A percentile compares a stretch with the other conserved stretches of the same genome.
These are phyloP conservation scores for Coemansia sp. DNA, from an alignment of 192 early-diverging fungal genomes.

Conservation along the genomic window DNA sequence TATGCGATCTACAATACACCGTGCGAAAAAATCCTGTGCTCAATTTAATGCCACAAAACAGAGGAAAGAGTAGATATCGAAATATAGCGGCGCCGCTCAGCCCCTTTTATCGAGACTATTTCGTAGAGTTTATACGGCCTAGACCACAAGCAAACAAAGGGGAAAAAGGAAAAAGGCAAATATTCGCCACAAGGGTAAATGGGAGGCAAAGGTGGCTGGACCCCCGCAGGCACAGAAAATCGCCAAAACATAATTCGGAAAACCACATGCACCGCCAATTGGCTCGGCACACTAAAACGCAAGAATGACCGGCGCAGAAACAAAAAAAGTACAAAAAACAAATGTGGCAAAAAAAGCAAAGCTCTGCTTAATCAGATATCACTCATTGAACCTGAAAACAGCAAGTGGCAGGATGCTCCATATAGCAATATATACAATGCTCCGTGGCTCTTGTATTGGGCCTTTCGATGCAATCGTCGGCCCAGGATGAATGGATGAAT, in stretches of 20 bases:
- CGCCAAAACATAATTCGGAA: not conserved
- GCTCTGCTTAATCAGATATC: slow-evolving; percentile 5
- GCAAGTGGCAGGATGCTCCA: no score
- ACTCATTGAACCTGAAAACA: slow-evolving; percentile 6
- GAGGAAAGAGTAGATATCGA: not conserved
- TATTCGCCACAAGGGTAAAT: slow-evolving; percentile 2
- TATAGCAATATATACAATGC: no score
- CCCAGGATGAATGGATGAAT: no score
- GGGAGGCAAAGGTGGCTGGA: not conserved
- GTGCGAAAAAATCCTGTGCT: not conserved
- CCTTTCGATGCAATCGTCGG: no score
- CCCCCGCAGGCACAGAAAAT: not conserved
- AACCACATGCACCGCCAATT: not conserved
- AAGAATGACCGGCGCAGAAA: not conserved
- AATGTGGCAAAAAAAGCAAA: not conserved
- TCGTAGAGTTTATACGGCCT: not conserved
- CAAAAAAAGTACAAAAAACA: not conserved
- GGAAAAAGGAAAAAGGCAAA: not conserved
- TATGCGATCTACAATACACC: slow-evolving; percentile 10
- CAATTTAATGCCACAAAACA: not conserved
- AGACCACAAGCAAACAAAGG: not conserved
- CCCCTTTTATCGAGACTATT: not conserved
- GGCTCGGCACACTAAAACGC: not conserved
- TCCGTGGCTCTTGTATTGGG: no score
- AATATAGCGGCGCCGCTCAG: not conserved